These are phyloP conservation scores for Linnemannia zychae DNA, from an alignment of 192 early-diverging fungal species.

Conservation along the genomic window DNA sequence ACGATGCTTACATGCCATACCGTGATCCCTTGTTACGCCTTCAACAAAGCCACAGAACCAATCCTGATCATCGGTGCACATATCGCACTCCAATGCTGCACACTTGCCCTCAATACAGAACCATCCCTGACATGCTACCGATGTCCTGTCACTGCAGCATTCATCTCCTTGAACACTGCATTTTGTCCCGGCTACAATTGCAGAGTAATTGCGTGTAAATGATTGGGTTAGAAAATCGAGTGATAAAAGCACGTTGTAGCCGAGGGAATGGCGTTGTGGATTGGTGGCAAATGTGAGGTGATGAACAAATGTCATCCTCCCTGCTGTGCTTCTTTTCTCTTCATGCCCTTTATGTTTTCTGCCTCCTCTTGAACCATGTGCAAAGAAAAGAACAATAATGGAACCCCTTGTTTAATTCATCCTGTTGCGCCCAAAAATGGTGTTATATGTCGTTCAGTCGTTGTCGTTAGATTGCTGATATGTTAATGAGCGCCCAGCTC, in stretches of 20 bases:
- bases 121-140: conserved; percentile 53
- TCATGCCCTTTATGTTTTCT: neutral
- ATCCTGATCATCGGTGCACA: conserved; percentile 29
- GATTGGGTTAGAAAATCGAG: neutral
- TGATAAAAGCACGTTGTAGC: neutral
- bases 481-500: neutral
- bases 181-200: conserved; percentile 17
- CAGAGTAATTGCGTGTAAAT: neutral
- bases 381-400: neutral
- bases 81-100: conserved; percentile 24
- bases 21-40: conserved; percentile 32
- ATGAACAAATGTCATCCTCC: neutral
- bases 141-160: conserved; percentile 34
- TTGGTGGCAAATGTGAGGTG: neutral
- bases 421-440: neutral
- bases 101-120: conserved; percentile 35
- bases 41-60: conserved; percentile 53
- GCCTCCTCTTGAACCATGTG: neutral
- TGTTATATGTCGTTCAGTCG: neutral
- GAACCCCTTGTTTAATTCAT: neutral
- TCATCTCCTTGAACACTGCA: conserved; percentile 39
- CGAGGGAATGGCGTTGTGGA: neutral
- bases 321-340: neutral
- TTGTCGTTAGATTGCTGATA: neutral
- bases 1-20: conserved; percentile 37